These are phyloP conservation scores for Apophysomyces elegans DNA, from an alignment of 371 early-diverging fungal genomes.

Conservation along the genomic window DNA sequence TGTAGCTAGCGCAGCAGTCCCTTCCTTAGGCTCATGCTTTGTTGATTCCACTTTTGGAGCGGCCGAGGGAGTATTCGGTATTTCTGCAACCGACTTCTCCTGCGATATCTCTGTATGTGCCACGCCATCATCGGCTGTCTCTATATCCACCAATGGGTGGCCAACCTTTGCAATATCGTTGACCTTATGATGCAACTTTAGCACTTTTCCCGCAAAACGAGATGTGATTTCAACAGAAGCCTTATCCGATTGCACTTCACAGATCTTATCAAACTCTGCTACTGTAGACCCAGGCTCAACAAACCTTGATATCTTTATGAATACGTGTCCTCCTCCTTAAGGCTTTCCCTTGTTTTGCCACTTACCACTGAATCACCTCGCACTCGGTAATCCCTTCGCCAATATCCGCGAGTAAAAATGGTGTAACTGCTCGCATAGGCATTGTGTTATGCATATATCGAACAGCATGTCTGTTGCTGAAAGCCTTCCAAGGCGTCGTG, in stretches of 20 bases:
- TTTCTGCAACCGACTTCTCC: conserved; percentile 6
- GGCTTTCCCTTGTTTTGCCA: not conserved
- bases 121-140: conserved; percentile 53
- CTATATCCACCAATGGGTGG: conserved; percentile 86
- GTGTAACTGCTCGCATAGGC: conserved; percentile 41
- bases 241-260: conserved; percentile 95
- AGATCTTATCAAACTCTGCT: conserved; percentile 86
- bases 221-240: conserved; percentile 96
- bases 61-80: not conserved
- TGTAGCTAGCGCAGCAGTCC: conserved; percentile 62
- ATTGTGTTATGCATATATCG: not conserved
- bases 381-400: conserved; percentile 95
- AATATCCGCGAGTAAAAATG: conserved; percentile 89
- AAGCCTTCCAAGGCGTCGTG: not conserved
- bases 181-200: conserved; percentile 72
- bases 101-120: conserved; percentile 10
- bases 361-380: conserved; percentile 92
- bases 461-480: not conserved
- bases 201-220: conserved; percentile 82
- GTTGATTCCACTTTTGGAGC: conserved; percentile 21
- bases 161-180: conserved; percentile 91
- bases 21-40: conserved; percentile 19
- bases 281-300: conserved; percentile 85
- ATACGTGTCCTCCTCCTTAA: not conserved
- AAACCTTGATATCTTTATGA: conserved; percentile 53